These are phyloP conservation scores for Solanum virginianum DNA, from an alignment of 257 asterid species.

Conservation along the genomic window DNA sequence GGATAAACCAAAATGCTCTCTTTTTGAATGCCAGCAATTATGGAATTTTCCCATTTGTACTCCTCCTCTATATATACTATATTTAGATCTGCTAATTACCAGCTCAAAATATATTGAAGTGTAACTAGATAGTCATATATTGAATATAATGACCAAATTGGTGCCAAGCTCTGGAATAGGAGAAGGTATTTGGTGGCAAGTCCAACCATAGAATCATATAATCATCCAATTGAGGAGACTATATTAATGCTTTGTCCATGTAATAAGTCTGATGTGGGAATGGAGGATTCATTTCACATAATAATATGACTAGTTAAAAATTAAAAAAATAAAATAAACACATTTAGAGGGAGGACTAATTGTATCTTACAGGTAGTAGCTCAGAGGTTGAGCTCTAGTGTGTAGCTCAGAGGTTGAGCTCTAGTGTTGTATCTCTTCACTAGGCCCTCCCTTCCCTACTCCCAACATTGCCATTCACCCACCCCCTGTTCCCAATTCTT, in stretches of 20 bases:
- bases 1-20: background rate
- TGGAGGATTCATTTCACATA: background rate
- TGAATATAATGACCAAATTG: background rate
- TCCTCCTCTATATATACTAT: background rate
- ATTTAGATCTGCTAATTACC: background rate
- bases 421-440: background rate
- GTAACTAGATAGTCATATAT: background rate
- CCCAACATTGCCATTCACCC: background rate
- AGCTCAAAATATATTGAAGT: background rate
- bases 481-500: background rate
- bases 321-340: background rate
- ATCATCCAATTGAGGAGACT: background rate
- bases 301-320: background rate
- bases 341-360: background rate
- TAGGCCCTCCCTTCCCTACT: background rate
- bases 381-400: background rate
- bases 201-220: background rate
- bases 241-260: background rate
- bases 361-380: background rate
- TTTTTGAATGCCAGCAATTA: background rate
- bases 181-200: background rate
- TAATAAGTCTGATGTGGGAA: background rate
- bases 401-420: background rate
- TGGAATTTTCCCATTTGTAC: background rate
- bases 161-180: background rate